Evolutionary conservation across 305 asterid species (phyloP).

Genomic region (Caryopteris hybrid): DNA sequence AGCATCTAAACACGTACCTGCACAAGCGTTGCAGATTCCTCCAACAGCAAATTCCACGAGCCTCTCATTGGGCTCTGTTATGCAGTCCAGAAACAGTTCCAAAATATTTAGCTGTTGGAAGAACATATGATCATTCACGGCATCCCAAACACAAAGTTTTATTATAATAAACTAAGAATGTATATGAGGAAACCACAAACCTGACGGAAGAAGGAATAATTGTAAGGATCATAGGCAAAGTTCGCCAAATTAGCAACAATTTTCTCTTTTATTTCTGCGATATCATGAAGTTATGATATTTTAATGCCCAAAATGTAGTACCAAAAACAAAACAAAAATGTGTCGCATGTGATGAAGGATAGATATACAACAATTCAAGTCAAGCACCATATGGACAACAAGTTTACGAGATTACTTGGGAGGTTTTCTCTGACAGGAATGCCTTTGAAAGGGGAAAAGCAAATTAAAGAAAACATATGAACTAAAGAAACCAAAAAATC

Average conservation of each 20-base stretch:
- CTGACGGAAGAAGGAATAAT: constrained; percentile 80
- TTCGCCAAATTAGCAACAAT: constrained; percentile 82
- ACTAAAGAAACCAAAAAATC: neutral
- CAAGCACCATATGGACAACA: neutral
- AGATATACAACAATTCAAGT: neutral
- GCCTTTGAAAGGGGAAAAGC: neutral
- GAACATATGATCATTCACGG: constrained; percentile 7
- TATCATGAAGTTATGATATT: constrained; percentile 8
- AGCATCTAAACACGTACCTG: constrained; percentile 37
- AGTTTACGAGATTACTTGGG: neutral
- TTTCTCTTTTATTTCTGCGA: constrained; percentile 79
- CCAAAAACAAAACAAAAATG: neutral
- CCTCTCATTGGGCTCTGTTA: constrained; percentile 85
- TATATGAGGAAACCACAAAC: constrained; percentile 27
- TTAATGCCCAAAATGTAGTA: constrained; percentile 4
- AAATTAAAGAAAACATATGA: neutral
- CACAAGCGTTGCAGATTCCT: constrained; percentile 86
- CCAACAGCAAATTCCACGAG: constrained; percentile 88
- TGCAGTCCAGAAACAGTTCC: constrained; percentile 92
- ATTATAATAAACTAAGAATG: neutral
- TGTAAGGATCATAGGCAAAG: constrained; percentile 95
- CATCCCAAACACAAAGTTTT: neutral
- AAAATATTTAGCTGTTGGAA: constrained; percentile 72
- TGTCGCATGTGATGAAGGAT: neutral
- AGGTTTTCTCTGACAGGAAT: neutral